Conservation (phyloP, 768 basidiomycete species). For the Mycena leptocephala region DNA sequence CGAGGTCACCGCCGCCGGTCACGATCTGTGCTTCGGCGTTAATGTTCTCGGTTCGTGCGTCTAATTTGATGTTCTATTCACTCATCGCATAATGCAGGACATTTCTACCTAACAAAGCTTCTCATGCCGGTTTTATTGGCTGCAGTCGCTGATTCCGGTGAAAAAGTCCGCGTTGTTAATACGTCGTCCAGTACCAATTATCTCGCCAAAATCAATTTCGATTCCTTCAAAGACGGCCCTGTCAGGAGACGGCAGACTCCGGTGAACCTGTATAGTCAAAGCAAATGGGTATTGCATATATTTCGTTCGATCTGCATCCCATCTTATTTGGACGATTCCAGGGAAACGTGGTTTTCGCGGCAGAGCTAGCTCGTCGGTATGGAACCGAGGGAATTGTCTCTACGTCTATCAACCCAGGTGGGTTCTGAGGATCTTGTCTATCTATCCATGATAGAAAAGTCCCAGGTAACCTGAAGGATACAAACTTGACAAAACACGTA, state of each 20-base stretch:
- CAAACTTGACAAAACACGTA: neutral
- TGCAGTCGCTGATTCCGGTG: constrained; percentile 42
- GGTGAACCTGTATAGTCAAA: constrained; percentile 4
- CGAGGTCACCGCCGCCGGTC: neutral
- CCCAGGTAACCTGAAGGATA: constrained; percentile 3
- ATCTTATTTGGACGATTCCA: neutral
- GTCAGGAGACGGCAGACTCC: neutral
- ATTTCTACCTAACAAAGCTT: constrained; percentile 41
- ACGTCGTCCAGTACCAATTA: constrained; percentile 38
- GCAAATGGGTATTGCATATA: neutral
- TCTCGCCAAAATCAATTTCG: constrained; percentile 39
- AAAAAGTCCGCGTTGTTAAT: constrained; percentile 50
- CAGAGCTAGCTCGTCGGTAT: neutral
- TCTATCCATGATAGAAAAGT: neutral
- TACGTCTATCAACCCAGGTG: neutral
- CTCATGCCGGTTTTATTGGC: constrained; percentile 43
- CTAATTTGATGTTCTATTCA: neutral
- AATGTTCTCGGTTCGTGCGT: neutral
- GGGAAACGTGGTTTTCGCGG: neutral
- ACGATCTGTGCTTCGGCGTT: neutral
- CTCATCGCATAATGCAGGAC: constrained; percentile 5
- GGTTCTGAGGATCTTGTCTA: neutral
- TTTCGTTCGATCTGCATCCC: neutral
- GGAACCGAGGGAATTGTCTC: neutral
- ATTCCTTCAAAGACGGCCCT: constrained; percentile 36